These are phyloP conservation scores for Fragaria nilgerrensis DNA, from an alignment of 306 rosid species.

Conservation along the genomic window DNA sequence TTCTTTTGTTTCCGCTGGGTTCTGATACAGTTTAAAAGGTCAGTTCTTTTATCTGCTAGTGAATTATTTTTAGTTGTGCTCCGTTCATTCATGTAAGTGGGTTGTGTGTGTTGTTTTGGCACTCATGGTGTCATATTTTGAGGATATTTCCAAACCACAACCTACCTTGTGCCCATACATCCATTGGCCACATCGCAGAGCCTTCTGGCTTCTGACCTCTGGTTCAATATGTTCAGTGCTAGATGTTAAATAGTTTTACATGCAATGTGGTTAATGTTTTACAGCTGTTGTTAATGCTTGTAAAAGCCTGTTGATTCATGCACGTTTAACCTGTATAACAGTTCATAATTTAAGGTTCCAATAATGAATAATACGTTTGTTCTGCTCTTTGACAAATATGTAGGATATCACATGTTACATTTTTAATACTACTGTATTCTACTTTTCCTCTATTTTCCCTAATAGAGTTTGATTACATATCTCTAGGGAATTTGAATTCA, in stretches of 20 bases:
- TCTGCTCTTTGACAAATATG: neutral
- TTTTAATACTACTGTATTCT: neutral
- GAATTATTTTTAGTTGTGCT: neutral
- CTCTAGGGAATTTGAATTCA: constrained; percentile 81
- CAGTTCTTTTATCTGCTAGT: constrained; percentile 19
- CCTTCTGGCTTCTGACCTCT: neutral
- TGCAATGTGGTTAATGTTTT: neutral
- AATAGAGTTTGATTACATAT: constrained; percentile 3
- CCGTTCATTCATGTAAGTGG: neutral
- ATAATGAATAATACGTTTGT: neutral
- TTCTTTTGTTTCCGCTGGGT: constrained; percentile 99
- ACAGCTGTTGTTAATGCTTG: neutral
- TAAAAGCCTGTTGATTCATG: neutral
- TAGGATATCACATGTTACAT: neutral
- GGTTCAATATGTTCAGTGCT: neutral
- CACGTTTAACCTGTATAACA: neutral
- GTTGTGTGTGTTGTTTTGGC: neutral
- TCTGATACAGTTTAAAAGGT: constrained; percentile 98
- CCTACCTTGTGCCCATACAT: neutral
- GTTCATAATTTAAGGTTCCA: neutral
- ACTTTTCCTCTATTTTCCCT: neutral
- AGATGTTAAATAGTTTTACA: neutral
- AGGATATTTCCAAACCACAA: neutral
- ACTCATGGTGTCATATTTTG: neutral
- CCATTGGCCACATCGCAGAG: neutral